Base-by-base conservation (phyloP, 1,139 yeast genomes). In the Candida sp. region DNA sequence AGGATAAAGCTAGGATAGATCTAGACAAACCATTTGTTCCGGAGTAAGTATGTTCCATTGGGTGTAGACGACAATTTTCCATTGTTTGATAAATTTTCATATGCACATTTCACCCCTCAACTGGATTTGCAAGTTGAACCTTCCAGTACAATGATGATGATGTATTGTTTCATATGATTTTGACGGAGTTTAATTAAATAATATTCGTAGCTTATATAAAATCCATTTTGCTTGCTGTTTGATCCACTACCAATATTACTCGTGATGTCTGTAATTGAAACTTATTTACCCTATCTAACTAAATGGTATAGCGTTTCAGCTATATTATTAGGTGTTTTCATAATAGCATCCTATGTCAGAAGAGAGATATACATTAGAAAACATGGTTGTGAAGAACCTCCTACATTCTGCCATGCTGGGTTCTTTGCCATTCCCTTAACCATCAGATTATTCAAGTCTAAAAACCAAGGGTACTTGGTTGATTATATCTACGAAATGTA, bases 401-500 rank as follows among this genome's bases (percentile, higher is more conserved):
- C 44, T 1, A 35, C 38, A 22, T 45, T 46, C 9, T 19, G 35
- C 4, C 43, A 41, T 1, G 49, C 53, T 3, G 47, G 55, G 9
- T 46, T 48, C 34, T 47, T 58, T n/a, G 55, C 60, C 7, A 42
- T 67, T 30, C 42, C 46, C 4, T 33, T 57, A 11, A 39, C 61
- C 21, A 21, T 43, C 5, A 41, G 53, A 4, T 48, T 57, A 5
- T 50, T 66, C 36, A 46, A 52, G 23, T 43, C 45, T 32, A 63
- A 62, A 43, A 45, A 41, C 5, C 54, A 54, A 32, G 73, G 72
- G 36, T 44, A 45, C 7, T 50, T 66, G 45, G 58, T 57, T 38
- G 68, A 66, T 43, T 56, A 45, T 43, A 52, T 50, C 21, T 41
- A 42, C 19, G 44, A 46, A 1, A 9, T 44, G 3, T 58, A 66